Percentiles rank a stretch among this genome's conserved stretches.
phyloP scores from a whole-genome alignment of 257 asterid species.

The Solanum arcanum region DNA sequence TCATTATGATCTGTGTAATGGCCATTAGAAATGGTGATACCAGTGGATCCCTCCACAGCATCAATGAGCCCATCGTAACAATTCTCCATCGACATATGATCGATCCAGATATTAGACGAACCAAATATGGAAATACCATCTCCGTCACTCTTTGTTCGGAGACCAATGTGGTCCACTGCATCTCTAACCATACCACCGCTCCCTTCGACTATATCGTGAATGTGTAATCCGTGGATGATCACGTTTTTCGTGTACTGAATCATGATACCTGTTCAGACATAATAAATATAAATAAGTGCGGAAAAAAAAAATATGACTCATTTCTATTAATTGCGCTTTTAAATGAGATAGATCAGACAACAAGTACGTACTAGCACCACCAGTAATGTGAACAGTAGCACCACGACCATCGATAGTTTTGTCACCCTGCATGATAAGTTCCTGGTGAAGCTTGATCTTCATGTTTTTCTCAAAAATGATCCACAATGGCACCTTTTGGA shows the following conservation, averaged over 20 bases:
- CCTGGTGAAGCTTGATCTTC: constrained; percentile 18
- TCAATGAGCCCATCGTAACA: constrained; percentile 21
- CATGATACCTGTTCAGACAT: background rate
- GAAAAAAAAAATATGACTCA: background rate
- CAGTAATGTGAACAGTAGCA: constrained; percentile 4
- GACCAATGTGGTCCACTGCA: constrained; percentile 11
- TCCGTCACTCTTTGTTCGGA: constrained; percentile 18
- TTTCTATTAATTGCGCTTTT: background rate
- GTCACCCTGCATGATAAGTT: constrained; percentile 10
- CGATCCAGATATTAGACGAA: constrained; percentile 41
- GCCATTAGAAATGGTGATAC: constrained; percentile 20
- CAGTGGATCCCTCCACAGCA: constrained; percentile 20
- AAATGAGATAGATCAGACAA: background rate
- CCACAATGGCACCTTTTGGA: constrained; percentile 26
- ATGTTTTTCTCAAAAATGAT: constrained; percentile 9
- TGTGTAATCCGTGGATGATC: constrained; percentile 19
- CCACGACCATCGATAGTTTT: constrained; percentile 32
- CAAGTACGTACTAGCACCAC: constrained; percentile 9
- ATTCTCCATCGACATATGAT: constrained; percentile 31
- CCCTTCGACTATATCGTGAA: constrained; percentile 12
- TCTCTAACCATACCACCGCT: constrained; percentile 13
- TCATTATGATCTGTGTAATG: constrained; percentile 28
- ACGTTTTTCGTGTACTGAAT: constrained; percentile 13
- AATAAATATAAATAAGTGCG: background rate
- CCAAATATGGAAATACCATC: constrained; percentile 24